These are phyloP conservation scores for Gyrodon lividus DNA, from an alignment of 768 basidiomycete species.

Conservation along the genomic window DNA sequence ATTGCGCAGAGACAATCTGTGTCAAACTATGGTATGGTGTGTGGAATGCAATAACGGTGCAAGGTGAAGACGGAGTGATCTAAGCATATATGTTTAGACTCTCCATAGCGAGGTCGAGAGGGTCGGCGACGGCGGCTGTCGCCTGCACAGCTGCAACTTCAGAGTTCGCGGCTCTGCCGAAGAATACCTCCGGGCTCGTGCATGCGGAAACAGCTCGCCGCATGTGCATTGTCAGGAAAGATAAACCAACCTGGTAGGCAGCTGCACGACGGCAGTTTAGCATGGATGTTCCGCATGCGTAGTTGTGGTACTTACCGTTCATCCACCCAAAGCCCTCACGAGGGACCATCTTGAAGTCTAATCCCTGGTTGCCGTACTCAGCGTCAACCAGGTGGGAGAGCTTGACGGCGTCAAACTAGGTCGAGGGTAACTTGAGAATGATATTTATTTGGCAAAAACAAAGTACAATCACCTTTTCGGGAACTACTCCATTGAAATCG, in stretches of 20 bases:
- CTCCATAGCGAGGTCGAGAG: constrained; percentile 66
- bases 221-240: constrained; percentile 92
- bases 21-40: constrained; percentile 14
- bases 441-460: background rate
- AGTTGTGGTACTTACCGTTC: constrained; percentile 60
- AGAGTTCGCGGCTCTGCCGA: constrained; percentile 46
- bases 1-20: constrained; percentile 1
- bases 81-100: constrained; percentile 34
- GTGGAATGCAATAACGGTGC: background rate
- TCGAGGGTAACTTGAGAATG: constrained; percentile 1
- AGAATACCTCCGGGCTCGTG: constrained; percentile 90
- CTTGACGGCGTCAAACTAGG: constrained; percentile 91
- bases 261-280: constrained; percentile 43
- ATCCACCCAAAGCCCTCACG: constrained; percentile 99
- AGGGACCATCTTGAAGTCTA: constrained; percentile 97
- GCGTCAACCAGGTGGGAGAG: constrained; percentile 95
- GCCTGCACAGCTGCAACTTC: constrained; percentile 36
- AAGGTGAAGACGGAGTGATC: background rate
- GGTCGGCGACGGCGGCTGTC: constrained; percentile 45
- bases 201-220: constrained; percentile 93
- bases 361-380: constrained; percentile 93
- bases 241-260: constrained; percentile 94
- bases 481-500: constrained; percentile 97
- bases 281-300: background rate
- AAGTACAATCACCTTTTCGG: constrained; percentile 70